Conservation (phyloP, 495 filamentous ascomycete species). For the Talaromyces ruber region DNA sequence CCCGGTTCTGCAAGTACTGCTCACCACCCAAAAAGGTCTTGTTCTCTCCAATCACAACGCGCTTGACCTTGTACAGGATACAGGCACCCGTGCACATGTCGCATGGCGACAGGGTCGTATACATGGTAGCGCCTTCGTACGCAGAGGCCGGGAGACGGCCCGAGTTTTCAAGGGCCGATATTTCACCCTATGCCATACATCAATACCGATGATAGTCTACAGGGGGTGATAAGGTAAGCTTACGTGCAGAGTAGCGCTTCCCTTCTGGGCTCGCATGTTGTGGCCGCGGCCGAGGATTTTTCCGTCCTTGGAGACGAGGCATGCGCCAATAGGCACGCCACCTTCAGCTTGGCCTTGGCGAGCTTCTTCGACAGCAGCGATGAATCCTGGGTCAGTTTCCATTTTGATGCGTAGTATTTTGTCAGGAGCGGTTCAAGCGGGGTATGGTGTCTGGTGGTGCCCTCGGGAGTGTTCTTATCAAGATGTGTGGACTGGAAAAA, state of each 20-base stretch:
- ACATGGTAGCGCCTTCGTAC: slow-evolving; percentile 74
- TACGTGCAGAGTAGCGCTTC: slow-evolving; percentile 69
- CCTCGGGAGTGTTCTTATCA: not conserved
- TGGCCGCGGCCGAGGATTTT: slow-evolving; percentile 71
- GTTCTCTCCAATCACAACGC: slow-evolving; percentile 83
- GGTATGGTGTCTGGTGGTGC: not conserved
- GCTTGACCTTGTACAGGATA: slow-evolving; percentile 65
- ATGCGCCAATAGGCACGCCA: slow-evolving; percentile 77
- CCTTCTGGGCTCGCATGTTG: slow-evolving; percentile 74
- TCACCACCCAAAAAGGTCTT: slow-evolving; percentile 72
- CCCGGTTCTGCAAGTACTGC: slow-evolving; percentile 58
- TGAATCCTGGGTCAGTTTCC: slow-evolving; percentile 41
- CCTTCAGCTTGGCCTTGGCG: slow-evolving; percentile 60
- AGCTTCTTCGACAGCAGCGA: slow-evolving; percentile 70
- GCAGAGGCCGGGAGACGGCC: slow-evolving; percentile 64
- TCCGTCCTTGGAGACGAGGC: slow-evolving; percentile 60
- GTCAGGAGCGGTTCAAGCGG: not conserved
- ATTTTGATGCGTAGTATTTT: too few species aligned
- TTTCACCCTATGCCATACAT: slow-evolving; percentile 54
- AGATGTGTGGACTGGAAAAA: not conserved
- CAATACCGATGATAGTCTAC: not conserved
- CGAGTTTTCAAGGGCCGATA: slow-evolving; percentile 68
- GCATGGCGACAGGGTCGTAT: slow-evolving; percentile 79
- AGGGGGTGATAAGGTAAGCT: slow-evolving; percentile 12
- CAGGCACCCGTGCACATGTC: slow-evolving; percentile 86